These are phyloP conservation scores for Cyberlindnera sargentensis DNA, from an alignment of 805 yeast genomes.

Conservation along the genomic window DNA sequence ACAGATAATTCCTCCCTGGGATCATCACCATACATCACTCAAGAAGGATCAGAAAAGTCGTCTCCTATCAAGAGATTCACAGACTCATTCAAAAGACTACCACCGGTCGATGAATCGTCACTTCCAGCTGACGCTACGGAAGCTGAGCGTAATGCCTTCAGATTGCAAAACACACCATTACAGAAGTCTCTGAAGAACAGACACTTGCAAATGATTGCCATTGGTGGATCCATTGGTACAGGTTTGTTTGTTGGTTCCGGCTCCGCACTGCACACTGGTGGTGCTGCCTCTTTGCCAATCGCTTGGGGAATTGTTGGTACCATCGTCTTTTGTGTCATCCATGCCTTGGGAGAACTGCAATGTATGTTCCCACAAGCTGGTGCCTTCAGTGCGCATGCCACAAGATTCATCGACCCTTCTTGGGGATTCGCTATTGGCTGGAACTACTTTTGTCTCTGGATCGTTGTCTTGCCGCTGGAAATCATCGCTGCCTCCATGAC, in stretches of 20 bases:
- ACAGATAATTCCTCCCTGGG: too few relatives aligned
- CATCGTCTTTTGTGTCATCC: conserved; percentile 52
- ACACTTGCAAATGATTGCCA: conserved; percentile 61
- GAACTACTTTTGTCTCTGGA: conserved; percentile 48
- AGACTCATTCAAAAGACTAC: conserved; percentile 25
- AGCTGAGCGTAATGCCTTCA: conserved; percentile 35
- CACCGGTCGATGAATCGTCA: conserved; percentile 29
- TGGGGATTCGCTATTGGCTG: conserved; percentile 60
- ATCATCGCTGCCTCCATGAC: conserved; percentile 49
- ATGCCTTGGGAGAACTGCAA: conserved; percentile 55
- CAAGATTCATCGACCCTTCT: conserved; percentile 52
- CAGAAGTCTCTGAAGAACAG: conserved; percentile 46
- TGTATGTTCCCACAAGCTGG: conserved; percentile 59
- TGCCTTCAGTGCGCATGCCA: conserved; percentile 54
- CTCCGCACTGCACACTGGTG: conserved; percentile 48
- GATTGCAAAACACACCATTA: conserved; percentile 50
- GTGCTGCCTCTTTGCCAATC: conserved; percentile 57
- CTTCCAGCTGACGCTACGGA: conserved; percentile 32
- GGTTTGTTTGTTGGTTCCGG: conserved; percentile 67
- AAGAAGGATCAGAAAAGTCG: background rate
- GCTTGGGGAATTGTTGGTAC: conserved; percentile 48
- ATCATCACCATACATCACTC: conserved; percentile 4
- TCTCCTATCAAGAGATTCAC: conserved; percentile 6
- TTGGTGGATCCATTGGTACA: conserved; percentile 64
- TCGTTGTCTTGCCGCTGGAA: conserved; percentile 44